phyloP scores from a whole-genome alignment of 257 asterid species.

The Paraleonurus japonicus region DNA sequence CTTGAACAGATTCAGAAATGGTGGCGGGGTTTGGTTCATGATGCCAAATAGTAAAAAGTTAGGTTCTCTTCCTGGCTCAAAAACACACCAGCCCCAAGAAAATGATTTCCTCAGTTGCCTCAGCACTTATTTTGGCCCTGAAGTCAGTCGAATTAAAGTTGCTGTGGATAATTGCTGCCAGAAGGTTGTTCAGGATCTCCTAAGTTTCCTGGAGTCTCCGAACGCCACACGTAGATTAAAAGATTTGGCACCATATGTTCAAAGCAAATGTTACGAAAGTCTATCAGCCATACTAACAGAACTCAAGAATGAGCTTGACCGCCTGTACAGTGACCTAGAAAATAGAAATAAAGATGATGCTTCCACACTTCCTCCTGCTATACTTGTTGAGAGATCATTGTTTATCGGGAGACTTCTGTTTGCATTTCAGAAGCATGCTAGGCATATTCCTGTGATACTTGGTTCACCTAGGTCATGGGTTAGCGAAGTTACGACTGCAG shows the following conservation, averaged over 20 bases:
- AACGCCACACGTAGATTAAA: conserved; percentile 79
- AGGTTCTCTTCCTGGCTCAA: conserved; percentile 46
- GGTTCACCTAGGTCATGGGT: conserved; percentile 98
- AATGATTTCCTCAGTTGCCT: conserved; percentile 76
- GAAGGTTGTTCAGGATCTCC: conserved; percentile 76
- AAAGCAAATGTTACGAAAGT: conserved; percentile 72
- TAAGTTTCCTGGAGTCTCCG: conserved; percentile 86
- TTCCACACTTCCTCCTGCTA: conserved; percentile 50
- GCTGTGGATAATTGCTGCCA: conserved; percentile 80
- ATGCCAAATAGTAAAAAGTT: conserved; percentile 61
- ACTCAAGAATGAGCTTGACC: conserved; percentile 71
- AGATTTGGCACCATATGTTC: conserved; percentile 82
- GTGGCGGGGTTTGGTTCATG: conserved; percentile 95
- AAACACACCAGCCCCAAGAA: conserved; percentile 61
- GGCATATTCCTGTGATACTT: conserved; percentile 81
- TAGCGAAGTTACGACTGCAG: conserved; percentile 42
- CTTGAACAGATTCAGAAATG: conserved; percentile 48
- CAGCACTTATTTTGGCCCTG: conserved; percentile 78
- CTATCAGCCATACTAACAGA: conserved; percentile 64
- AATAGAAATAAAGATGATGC: conserved; percentile 42
- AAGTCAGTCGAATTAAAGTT: conserved; percentile 87
- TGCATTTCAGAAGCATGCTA: conserved; percentile 93
- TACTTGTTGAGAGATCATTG: conserved; percentile 82
- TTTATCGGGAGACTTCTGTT: conserved; percentile 88
- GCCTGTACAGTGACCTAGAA: conserved; percentile 50